These are phyloP conservation scores for Hypoxylon sp. DNA, from an alignment of 2,329 filamentous ascomycete species.

Conservation along the genomic window DNA sequence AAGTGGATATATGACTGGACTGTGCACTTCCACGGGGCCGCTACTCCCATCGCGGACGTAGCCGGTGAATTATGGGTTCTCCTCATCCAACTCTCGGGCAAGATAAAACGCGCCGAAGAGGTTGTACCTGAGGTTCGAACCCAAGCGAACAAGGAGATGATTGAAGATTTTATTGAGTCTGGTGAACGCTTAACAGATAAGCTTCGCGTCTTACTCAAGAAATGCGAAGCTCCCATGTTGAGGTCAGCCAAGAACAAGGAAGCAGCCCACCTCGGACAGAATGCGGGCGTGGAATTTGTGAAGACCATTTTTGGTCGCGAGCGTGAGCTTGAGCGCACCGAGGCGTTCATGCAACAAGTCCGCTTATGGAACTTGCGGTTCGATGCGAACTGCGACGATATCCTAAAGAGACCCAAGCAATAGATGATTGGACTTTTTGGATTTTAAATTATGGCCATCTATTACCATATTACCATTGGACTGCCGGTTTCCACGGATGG, in stretches of 20 bases:
- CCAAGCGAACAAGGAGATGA: conserved; percentile 80
- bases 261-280: conserved; percentile 83
- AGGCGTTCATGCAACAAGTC: conserved; percentile 91
- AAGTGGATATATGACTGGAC: conserved; percentile 99
- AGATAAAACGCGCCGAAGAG: conserved; percentile 92
- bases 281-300: conserved; percentile 94
- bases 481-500: conserved; percentile 29
- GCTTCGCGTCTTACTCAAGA: conserved; percentile 87
- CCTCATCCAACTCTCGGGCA: conserved; percentile 92
- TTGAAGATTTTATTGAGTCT: conserved; percentile 90
- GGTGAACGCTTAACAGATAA: conserved; percentile 89
- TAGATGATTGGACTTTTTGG: conserved; percentile 53
- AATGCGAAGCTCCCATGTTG: conserved; percentile 95
- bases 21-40: conserved; percentile 86
- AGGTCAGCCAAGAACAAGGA: conserved; percentile 82
- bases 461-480: conserved; percentile 14
- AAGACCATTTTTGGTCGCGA: conserved; percentile 95
- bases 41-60: conserved; percentile 87
- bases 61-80: conserved; percentile 96
- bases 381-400: conserved; percentile 94
- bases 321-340: conserved; percentile 87
- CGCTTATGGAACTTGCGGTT: conserved; percentile 93
- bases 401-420: conserved; percentile 73
- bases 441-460: conserved; percentile 17
- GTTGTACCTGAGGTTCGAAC: conserved; percentile 78